Base-by-base conservation (phyloP, 2,329 filamentous ascomycete species). In the Trichoderma sp. region DNA sequence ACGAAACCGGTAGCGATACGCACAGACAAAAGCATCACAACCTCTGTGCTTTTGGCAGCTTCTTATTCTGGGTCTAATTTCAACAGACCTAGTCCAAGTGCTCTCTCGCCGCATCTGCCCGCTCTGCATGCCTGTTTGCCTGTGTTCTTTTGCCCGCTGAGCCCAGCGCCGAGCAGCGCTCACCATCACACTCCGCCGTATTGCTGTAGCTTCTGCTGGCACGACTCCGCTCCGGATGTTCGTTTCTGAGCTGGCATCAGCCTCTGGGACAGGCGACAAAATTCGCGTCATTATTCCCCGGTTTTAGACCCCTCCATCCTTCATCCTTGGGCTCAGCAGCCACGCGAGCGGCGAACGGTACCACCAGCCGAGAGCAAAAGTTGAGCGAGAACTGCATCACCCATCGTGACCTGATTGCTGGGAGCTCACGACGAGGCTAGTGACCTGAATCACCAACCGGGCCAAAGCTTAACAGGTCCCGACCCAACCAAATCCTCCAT, bases 381-480 rank as follows among this genome's bases (percentile, higher is more conserved):
- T 43, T 43, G 40, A 52, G 31, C 37, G 29, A 52, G 37, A 29
- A 58, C 55, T 27, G 43, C 53, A 66, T 56, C 19, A 61, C 33
- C 65, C 66, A 68, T 68, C 66, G 66, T 68, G 66, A 63, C 66
- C 57, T 56, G 35, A 57, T 68, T 49, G 29, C 35, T 63, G 47
- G 52, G 35, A 52, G 33, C 33, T 68, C 49, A 52, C 47, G 33
- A 24, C 49, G 31, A 53, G 47, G 66, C 66, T 62, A 68, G 59
- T 62, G 29, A 33, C 58, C 37, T 58, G 57, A 53, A 68, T 68
- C 66, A 57, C 66, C 27, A 49, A 57, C 66, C 53, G 61, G 68
- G 27, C 65, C 29, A 66, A 69, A 69, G 67, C 68, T 69, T 69
- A 69, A 69, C 63, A 53, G 27, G 21, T 33, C 31, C 68, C 68